Base-by-base conservation (phyloP, 1,139 yeast species). In the Nakaseomyces nivariensis region DNA sequence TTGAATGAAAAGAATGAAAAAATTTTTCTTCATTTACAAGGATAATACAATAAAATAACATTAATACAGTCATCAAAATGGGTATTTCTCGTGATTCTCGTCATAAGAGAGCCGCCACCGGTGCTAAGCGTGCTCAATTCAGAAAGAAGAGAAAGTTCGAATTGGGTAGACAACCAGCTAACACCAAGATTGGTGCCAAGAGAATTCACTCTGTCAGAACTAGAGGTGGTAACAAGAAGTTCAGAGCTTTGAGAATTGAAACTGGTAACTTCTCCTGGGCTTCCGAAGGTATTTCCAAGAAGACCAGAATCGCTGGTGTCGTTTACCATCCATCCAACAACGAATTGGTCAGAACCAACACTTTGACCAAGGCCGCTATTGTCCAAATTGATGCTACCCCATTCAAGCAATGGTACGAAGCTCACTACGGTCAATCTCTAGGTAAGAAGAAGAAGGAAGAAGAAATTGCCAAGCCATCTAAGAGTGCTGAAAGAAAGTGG, bases 61-160 rank as follows among this genome's bases (percentile, higher is more conserved):
- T 45, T 37, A 46, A 38, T 44, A 46, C 53, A 51, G 58, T 56
- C 48, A 50, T 41, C 70, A 77, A 70, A 68, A 92, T 92, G 98
- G 97, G 98, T 90, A 92, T 92, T 86, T 90, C 97, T 79, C 94
- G 99, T 85, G 98, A 92, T 82, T 90, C 98, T 77, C 96, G 97
- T 82, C 98, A 92, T 89, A 92, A 92, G 87, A 95, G 98, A 79
- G 79, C 97, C 71, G 96, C 95, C 77, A 90, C 99, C 74, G 99
- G 99, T 85, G 99, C 98, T 75, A 90, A 89, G 80, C 90, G 97
- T 79, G 97, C 98, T 77, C 96, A 88, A 78, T 88, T 84, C 95
- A 90, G 98, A 87, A 92, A 92, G 92, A 92, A 92, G 96, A 84
- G 99, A 84, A 92, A 92, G 95, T 94, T 92, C 74, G 98, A 94